A percentile compares a stretch with the other conserved stretches of the same genome.
phyloP scores from a whole-genome alignment of 345 rosid genomes.

The Linum usitatissimum region DNA sequence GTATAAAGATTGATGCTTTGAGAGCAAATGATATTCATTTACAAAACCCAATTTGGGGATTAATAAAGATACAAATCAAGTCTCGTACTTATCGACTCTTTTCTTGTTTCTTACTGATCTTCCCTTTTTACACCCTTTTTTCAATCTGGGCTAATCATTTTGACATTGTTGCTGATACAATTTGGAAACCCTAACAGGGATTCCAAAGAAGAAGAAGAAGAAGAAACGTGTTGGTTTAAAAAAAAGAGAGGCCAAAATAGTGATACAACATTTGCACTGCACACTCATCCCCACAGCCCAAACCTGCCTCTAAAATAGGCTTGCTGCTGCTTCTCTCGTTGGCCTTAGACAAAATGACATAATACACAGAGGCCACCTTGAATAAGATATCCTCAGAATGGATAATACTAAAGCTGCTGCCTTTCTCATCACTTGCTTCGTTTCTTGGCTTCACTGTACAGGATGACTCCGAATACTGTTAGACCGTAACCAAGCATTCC shows the following conservation, averaged over 20 bases:
- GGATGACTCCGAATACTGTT: conserved; percentile 86
- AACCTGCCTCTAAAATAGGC: conserved; percentile 9
- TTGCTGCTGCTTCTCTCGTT: conserved; percentile 12
- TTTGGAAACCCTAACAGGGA: conserved; percentile 23
- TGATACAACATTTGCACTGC: conserved; percentile 10
- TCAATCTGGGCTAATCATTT: conserved; percentile 26
- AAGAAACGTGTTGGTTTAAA: conserved; percentile 4
- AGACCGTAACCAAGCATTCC: conserved; percentile 95
- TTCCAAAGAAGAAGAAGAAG: conserved; percentile 20
- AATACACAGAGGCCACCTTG: neutral
- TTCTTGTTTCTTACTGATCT: neutral
- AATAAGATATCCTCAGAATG: neutral
- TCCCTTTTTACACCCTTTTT: conserved; percentile 3
- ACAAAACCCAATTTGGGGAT: conserved; percentile 23
- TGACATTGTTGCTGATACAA: conserved; percentile 37
- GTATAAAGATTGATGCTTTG: conserved; percentile 23
- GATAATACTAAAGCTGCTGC: neutral
- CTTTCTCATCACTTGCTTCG: conserved; percentile 49
- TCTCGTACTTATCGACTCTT: conserved; percentile 24
- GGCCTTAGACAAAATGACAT: neutral
- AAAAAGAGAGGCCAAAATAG: conserved; percentile 12
- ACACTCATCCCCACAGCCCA: conserved; percentile 7
- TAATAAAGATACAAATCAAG: conserved; percentile 21
- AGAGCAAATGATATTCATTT: conserved; percentile 26
- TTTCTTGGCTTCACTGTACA: conserved; percentile 97